Conservation (phyloP, 2,329 filamentous ascomycete species). For the Colletotrichum sojae region DNA sequence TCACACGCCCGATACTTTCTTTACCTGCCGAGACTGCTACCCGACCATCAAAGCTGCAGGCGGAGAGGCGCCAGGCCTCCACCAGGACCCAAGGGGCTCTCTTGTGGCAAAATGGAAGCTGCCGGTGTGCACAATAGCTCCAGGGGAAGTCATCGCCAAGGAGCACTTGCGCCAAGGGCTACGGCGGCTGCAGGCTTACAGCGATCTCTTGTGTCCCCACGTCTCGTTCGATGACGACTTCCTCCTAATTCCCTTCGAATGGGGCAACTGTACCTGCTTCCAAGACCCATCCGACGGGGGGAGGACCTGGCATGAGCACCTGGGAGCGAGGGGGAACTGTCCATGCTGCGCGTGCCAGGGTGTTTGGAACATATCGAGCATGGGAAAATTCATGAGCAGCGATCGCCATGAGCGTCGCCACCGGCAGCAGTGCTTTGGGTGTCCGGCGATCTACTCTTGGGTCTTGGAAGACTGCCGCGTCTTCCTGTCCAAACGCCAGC, state of each 20-base stretch:
- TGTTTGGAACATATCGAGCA: neutral
- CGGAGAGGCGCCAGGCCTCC: conserved; percentile 4
- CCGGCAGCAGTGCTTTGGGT: neutral
- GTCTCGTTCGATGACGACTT: neutral
- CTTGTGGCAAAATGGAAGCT: neutral
- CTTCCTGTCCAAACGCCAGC: neutral
- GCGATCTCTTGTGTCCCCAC: conserved; percentile 2
- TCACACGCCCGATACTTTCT: neutral
- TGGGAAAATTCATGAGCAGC: conserved; percentile 1
- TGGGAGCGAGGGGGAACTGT: neutral
- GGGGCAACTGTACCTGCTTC: conserved; percentile 7
- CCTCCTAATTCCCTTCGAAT: conserved; percentile 12
- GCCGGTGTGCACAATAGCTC: neutral
- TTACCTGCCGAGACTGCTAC: neutral
- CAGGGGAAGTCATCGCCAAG: neutral
- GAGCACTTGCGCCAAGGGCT: conserved; percentile 1
- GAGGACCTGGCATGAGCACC: neutral
- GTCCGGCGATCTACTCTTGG: neutral
- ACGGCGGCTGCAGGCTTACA: neutral
- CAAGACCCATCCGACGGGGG: conserved; percentile 1
- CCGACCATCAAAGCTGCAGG: neutral
- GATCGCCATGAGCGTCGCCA: neutral
- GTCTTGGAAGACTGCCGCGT: neutral
- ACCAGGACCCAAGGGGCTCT: too few species aligned
- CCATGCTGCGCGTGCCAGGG: neutral